Evolutionary conservation across 1,284 basidiomycete species (phyloP), one percentile per base, ranked within the genome.

Genomic region (Inonotus hispidus): DNA sequence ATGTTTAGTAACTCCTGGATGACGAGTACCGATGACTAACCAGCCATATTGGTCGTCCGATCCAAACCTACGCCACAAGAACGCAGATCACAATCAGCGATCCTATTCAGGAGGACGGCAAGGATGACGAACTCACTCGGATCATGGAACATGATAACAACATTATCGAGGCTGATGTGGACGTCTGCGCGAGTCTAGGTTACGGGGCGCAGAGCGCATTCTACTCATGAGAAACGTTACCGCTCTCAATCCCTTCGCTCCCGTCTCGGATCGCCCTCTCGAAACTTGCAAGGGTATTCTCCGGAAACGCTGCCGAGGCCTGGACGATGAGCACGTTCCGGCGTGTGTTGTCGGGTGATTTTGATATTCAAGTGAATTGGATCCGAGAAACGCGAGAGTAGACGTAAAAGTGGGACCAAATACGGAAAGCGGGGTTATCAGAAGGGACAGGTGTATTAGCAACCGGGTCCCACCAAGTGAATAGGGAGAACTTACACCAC

Each of bases 111-210:
- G 35, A 61, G 25, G 25, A 16, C 23, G 7, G 11, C 14, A 37
- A 53, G 3, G 43, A 27, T 23, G n/a, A 70, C 63, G 60, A 37
- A 71, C 84, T 69, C 67, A 88, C 89, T 84, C 11, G 93, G 91
- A 74, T 98, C 95, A 73, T 98, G 95, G 75, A 96, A 97, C 92
- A 98, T 95, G 64, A 98, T 75, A 53, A 98, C 90, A 54, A 93
- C 85, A 69, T 88, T 81, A 77, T 98, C 96, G 66, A 82, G 75
- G 56, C 95, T 95, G 71, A 98, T 90, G 75, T 98, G 96, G 67
- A 98, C 94, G 82, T 98, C 95, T 95, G 83, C 66, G 74, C 74
- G 71, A 69, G 82, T 59, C 53, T 55, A 38, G 29, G 61, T 62
- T 53, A 62, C 57, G 61, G 50, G 61, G 50, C 35, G 56, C 50